Conservation (phyloP, 768 basidiomycete genomes). For the Pisolithus sp. region DNA sequence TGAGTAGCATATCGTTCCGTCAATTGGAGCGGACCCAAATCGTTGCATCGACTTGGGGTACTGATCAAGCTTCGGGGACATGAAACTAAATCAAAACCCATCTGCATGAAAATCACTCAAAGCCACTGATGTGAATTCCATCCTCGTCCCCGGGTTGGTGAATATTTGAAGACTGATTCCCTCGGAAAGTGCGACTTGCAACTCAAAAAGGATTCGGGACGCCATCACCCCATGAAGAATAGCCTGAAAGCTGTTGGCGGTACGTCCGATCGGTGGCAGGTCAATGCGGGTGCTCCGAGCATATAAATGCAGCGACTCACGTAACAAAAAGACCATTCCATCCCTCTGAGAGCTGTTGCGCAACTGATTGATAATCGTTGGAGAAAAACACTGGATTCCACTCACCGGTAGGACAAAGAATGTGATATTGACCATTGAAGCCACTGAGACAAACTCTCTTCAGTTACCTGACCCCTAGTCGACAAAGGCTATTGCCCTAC, state of each 20-base stretch:
- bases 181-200: conserved; percentile 1
- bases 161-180: background rate
- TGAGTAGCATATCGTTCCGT: no score
- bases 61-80: no score
- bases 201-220: conserved; percentile 8
- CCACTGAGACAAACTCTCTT: background rate
- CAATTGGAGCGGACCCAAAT: no score
- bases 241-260: conserved; percentile 5
- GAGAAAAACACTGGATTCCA: background rate
- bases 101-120: background rate
- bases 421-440: conserved; percentile 4
- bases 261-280: background rate
- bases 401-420: conserved; percentile 8
- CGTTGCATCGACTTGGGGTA: no score
- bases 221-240: conserved; percentile 9
- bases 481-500: background rate
- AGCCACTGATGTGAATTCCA: conserved; percentile 3
- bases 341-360: conserved; percentile 1
- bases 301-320: conserved; percentile 1
- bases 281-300: background rate
- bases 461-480: background rate
- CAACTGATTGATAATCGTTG: background rate
- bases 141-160: background rate
- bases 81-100: background rate
- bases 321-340: conserved; percentile 6